Base-by-base conservation (phyloP, 176 grass and related monocot species). In the Tillandsia fasciculata region DNA sequence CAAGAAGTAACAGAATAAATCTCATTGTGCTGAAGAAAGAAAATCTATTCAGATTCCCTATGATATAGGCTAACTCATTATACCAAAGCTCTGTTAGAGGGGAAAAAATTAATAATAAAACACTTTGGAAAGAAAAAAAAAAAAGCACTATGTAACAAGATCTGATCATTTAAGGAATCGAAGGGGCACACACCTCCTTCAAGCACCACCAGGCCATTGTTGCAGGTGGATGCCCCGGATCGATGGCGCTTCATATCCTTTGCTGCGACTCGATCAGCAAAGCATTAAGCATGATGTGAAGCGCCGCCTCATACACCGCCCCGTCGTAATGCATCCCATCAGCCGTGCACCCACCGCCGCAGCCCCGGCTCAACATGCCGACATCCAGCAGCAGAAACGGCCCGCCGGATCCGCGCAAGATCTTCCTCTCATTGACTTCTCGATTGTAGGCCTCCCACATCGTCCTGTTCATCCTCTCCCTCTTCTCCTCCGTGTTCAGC, bases 271-370 rank as follows among this genome's bases (percentile, higher is more conserved):
- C 76, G 1, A 83, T 79, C 81, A 74, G 68, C 69, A 83, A 52
- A n/a, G 75, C 81, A 70, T 83, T 78, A 56, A 83, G 75, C 81
- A 78, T 74, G 15, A 83, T 74, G 8, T 83, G 81, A 51, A 83
- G 67, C 2, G 70, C 74, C 1, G 76, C 74, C 53, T 79, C 74
- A 58, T 83, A 83, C 9, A 83, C 81, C 10, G 33, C 70, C 12
- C 54, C 12, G 4, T 74, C 24, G 10, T 83, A 83, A 63, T 83
- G 81, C 81, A 83, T 83, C 53, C 81, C 81, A 33, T 83, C 81
- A 5, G 48, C 70, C 9, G 81, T 83, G 54, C 81, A 83, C 53
- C 26, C 52, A 12, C 48, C 5, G 18, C 75, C 81, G 51, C 81
- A 83, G 26, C 75, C 81, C 26, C 23, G 52, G 52, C 81, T 83